phyloP scores from a whole-genome alignment of 2,329 filamentous ascomycete genomes.

The Knufia fluminis region DNA sequence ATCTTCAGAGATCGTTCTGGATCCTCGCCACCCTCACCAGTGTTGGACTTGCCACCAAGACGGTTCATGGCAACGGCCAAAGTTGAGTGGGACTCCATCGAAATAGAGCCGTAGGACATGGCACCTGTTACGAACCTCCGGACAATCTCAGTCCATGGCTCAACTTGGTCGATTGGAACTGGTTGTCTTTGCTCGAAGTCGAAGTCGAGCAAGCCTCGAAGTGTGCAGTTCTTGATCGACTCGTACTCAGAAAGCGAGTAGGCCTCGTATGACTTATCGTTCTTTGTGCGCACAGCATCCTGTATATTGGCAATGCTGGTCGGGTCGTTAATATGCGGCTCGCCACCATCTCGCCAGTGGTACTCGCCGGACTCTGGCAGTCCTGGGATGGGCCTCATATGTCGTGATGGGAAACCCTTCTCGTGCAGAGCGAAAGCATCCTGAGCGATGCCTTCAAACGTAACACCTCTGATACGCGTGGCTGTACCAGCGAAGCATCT shows the following conservation, averaged over 20 bases:
- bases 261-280: slow-evolving; percentile 96
- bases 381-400: slow-evolving; percentile 66
- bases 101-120: slow-evolving; percentile 98
- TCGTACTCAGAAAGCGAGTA: slow-evolving; percentile 91
- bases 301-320: slow-evolving; percentile 93
- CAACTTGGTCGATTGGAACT: slow-evolving; percentile 91
- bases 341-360: slow-evolving; percentile 94
- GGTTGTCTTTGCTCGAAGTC: slow-evolving; percentile 79
- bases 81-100: slow-evolving; percentile 96
- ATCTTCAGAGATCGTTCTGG: slow-evolving; percentile 78
- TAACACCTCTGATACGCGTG: slow-evolving; percentile 87
- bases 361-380: slow-evolving; percentile 92
- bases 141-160: slow-evolving; percentile 97
- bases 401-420: slow-evolving; percentile 74
- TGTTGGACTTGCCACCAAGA: slow-evolving; percentile 93
- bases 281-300: slow-evolving; percentile 91
- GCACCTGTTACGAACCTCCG: slow-evolving; percentile 93
- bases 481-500: slow-evolving; percentile 92
- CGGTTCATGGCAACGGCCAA: slow-evolving; percentile 95
- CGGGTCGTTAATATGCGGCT: slow-evolving; percentile 91
- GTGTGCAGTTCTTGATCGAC: slow-evolving; percentile 91
- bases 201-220: slow-evolving; percentile 90
- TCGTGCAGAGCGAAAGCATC: slow-evolving; percentile 94
- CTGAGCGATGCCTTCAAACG: slow-evolving; percentile 85
- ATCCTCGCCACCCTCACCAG: slow-evolving; percentile 93